Evolutionary conservation across 2,329 filamentous ascomycete species (phyloP), one percentile per base, ranked within the genome.

Genomic region (Neofusicoccum ribis): DNA sequence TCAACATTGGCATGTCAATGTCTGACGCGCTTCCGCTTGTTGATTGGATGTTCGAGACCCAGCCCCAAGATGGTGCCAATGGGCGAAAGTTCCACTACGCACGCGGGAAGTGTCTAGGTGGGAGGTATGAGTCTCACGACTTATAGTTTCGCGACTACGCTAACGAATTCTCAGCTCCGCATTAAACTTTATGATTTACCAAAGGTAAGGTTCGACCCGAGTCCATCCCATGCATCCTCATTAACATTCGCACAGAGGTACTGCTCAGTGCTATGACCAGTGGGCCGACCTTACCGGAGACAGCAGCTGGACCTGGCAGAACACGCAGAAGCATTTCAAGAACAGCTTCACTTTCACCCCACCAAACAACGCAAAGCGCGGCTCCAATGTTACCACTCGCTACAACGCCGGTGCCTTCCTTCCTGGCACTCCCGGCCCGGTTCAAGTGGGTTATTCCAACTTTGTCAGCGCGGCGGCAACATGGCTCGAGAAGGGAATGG

Each of bases 251-350:
- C 11, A 6, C 34, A 65, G 72, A 5, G 69, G 65, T 4, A 65
- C 52, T 31, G 65, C 44, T 23, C 68, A 60, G 15, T 70, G 67
- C n/a, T 70, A 68, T 37, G 67, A 75, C 51, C 51, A 59, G 27
- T 77, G 73, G 76, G 73, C 73, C 0, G 68, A 76, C 37, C 8
- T 66, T 0, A 72, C 77, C 1, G 74, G 69, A 5, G 76, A 78
- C 56, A 63, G 72, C 15, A 72, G 68, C 50, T 78, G 72, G 61
- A 70, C 65, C 0, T 76, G 70, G 37, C 71, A 73, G 8, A 70
- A 68, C 7, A 9, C 77, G 3, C 63, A 72, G 1, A 71, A 70
- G 1, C 77, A 72, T 63, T 77, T 75, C 67, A 68, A 73, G 43
- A 70, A 69, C 36, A 69, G 70, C 7, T 65, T 70, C 17, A 73